Conservation (phyloP, 139 green algal species). For the Micromonas commoda region DNA sequence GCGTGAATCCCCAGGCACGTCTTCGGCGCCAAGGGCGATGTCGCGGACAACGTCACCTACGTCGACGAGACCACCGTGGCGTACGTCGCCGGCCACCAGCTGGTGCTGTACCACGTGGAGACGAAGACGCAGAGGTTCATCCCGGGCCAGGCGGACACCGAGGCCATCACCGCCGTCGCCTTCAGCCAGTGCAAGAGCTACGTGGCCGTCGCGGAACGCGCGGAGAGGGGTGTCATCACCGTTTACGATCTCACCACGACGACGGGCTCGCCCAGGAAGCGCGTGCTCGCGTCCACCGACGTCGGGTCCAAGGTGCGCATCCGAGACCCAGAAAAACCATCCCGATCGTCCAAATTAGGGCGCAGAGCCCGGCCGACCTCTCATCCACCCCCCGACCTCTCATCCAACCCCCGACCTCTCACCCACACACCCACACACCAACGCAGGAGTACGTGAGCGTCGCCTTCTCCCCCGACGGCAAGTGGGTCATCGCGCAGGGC, state of each 20-base stretch:
- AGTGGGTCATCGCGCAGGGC: constrained; percentile 68
- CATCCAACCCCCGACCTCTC: too few species aligned
- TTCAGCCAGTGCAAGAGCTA: constrained; percentile 61
- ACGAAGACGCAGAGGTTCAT: constrained; percentile 43
- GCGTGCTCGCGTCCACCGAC: constrained; percentile 62
- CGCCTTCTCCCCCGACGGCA: constrained; percentile 73
- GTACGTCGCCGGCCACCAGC: constrained; percentile 67
- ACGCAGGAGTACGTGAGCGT: constrained; percentile 77
- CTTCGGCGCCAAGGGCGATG: constrained; percentile 63
- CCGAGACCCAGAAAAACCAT: too few species aligned
- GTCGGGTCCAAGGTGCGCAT: constrained; percentile 55
- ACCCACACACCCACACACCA: not conserved
- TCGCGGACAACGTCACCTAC: constrained; percentile 63
- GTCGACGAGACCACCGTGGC: constrained; percentile 65
- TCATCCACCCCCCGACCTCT: too few species aligned
- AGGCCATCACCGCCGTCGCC: constrained; percentile 67
- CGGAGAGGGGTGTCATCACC: constrained; percentile 54
- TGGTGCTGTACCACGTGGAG: constrained; percentile 68
- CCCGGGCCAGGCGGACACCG: constrained; percentile 31
- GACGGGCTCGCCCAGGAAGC: constrained; percentile 77
- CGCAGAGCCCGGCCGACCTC: too few species aligned
- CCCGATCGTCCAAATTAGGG: too few species aligned
- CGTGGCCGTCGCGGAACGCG: constrained; percentile 67
- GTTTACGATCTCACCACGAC: constrained; percentile 81
- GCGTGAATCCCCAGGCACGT: constrained; percentile 62